These are phyloP conservation scores for Botryobasidium botryosum DNA, from an alignment of 768 basidiomycete species.

Conservation along the genomic window DNA sequence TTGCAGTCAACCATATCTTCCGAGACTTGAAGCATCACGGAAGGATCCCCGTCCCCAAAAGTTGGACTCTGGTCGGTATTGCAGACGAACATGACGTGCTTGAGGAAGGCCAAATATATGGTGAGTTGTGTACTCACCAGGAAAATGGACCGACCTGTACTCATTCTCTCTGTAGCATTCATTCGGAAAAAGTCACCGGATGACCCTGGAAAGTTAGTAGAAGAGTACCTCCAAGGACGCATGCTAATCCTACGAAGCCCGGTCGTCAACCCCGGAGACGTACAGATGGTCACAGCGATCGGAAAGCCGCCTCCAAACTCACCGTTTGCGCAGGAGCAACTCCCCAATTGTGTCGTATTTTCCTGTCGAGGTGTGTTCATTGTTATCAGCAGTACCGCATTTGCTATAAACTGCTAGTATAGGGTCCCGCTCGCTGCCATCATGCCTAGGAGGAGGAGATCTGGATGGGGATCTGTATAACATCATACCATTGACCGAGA, in stretches of 20 bases:
- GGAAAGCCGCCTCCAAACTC: slow-evolving; percentile 38
- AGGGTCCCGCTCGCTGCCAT: slow-evolving; percentile 9
- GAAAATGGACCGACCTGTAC: neutral
- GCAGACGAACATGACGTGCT: slow-evolving; percentile 63
- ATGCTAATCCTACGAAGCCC: slow-evolving; percentile 46
- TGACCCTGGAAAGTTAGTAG: neutral
- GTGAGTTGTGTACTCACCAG: slow-evolving; percentile 22
- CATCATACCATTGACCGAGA: neutral
- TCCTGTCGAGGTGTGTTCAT: slow-evolving; percentile 30
- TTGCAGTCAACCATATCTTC: slow-evolving; percentile 45
- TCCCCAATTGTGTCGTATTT: slow-evolving; percentile 40
- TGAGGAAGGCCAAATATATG: slow-evolving; percentile 44
- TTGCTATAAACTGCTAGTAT: too few relatives aligned
- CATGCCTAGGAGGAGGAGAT: slow-evolving; percentile 11
- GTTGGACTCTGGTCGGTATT: slow-evolving; percentile 58
- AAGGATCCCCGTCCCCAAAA: slow-evolving; percentile 50
- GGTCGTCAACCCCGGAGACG: slow-evolving; percentile 38
- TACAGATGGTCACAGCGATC: slow-evolving; percentile 30
- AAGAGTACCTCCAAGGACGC: slow-evolving; percentile 33
- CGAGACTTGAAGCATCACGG: slow-evolving; percentile 63
- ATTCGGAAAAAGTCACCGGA: neutral
- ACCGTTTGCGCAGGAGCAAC: slow-evolving; percentile 32
- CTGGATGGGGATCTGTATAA: slow-evolving; percentile 8
- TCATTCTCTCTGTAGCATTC: too few relatives aligned
- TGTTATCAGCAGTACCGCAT: too few relatives aligned